A percentile compares a stretch with the other conserved stretches of the same genome.
Conservation (phyloP, 257 asterid genomes). For the Forsythia viridissima region DNA sequence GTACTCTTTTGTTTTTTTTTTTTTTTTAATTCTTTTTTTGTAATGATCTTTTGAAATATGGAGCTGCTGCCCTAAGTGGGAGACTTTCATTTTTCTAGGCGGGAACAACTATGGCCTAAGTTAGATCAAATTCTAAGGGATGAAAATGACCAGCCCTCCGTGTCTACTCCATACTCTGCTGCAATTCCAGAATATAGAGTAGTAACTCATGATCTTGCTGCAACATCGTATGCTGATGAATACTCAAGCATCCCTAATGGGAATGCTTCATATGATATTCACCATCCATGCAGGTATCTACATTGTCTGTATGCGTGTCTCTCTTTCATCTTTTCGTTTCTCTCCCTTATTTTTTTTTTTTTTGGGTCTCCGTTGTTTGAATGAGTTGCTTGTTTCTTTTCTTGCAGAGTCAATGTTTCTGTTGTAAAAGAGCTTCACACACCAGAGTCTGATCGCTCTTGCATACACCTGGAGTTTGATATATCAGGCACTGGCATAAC, state of each 20-base stretch:
- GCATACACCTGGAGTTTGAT: conserved; percentile 79
- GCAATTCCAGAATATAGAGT: conserved; percentile 64
- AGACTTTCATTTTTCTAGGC: conserved; percentile 41
- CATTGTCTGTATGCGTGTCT: conserved; percentile 5
- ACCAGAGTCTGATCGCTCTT: conserved; percentile 76
- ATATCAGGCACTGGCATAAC: conserved; percentile 53
- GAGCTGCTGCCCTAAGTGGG: conserved; percentile 22
- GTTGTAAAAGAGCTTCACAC: conserved; percentile 75
- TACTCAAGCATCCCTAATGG: conserved; percentile 51
- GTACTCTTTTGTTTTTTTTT: neutral
- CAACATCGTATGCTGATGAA: conserved; percentile 39
- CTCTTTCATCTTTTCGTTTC: neutral
- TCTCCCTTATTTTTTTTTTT: conserved; percentile 5
- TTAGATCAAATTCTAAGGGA: conserved; percentile 57
- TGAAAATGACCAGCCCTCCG: conserved; percentile 51
- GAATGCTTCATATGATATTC: conserved; percentile 58
- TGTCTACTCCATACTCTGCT: conserved; percentile 69
- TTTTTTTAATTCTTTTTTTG: neutral
- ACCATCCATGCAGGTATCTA: conserved; percentile 74
- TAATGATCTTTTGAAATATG: neutral
- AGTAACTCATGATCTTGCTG: conserved; percentile 48
- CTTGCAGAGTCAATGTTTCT: conserved; percentile 68
- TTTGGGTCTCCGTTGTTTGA: conserved; percentile 8
- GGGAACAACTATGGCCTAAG: conserved; percentile 70
- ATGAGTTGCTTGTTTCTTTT: conserved; percentile 13